phyloP scores from a whole-genome alignment of 768 basidiomycete genomes.

The Suillus plorans region DNA sequence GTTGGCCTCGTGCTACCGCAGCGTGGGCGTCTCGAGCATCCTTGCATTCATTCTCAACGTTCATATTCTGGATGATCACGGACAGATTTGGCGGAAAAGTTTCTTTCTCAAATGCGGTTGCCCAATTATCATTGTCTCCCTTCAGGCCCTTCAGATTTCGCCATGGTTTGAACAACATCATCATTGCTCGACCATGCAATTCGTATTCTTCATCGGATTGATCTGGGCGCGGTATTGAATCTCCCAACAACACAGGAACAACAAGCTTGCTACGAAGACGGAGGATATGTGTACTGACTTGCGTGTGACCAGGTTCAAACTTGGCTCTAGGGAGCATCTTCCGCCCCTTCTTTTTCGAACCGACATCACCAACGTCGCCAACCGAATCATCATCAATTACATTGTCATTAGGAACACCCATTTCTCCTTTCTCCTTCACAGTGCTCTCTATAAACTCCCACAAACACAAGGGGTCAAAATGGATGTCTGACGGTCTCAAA shows the following conservation, averaged over 20 bases:
- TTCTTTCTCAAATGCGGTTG: background rate
- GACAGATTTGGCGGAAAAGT: background rate
- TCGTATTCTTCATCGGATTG: background rate
- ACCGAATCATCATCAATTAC: too few species aligned
- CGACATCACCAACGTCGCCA: too few species aligned
- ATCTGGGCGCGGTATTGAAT: background rate
- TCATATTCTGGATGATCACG: background rate
- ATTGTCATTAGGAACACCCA: too few species aligned
- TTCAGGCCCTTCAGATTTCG: background rate
- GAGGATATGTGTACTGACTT: too few species aligned
- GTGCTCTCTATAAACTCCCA: too few species aligned
- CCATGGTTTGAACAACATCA: background rate
- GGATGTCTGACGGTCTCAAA: accelerated
- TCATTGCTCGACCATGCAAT: background rate
- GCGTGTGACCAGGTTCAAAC: too few species aligned
- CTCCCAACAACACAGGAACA: background rate
- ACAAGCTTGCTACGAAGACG: background rate
- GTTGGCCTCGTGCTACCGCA: background rate
- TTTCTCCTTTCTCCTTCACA: too few species aligned
- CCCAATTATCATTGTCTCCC: background rate
- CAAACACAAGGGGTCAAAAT: too few species aligned
- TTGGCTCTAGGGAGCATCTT: too few species aligned
- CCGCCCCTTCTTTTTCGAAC: too few species aligned
- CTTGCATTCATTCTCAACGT: background rate
- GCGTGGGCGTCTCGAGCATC: background rate